Base-by-base conservation (phyloP, 2,329 filamentous ascomycete genomes). In the Fonsecaea erecta region DNA sequence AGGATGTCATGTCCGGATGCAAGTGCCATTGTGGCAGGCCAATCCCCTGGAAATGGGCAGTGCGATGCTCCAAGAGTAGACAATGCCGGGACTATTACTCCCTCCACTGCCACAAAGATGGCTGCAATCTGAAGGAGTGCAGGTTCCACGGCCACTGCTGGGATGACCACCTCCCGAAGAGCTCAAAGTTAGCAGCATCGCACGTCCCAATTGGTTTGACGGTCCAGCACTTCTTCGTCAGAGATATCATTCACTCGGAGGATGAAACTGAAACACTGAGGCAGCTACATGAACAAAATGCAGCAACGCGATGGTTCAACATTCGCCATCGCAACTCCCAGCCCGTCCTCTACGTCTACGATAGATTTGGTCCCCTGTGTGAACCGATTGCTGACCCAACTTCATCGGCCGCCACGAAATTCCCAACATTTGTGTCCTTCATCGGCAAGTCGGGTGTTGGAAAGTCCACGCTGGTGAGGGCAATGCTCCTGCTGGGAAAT, bases 401-500 rank as follows among this genome's bases (percentile, higher is more conserved):
- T n/a, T 51, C 43, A 1, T 46, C 32, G 5, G 18, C 30, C n/a
- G 26, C 46, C 3, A 35, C 30, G 3, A 40, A 12, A 5, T 53
- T 60, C 30, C 57, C 57, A 9, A 60, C 46, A 5, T 46, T 60
- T 26, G 57, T 60, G 12, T 60, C 57, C 14, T 60, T 60, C 30
- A 60, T 60, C 30, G 57, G 57, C 12, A 60, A 60, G 37, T 60
- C 57, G 14, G 57, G 57, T 8, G 57, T 60, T 2, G 57, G 57
- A 12, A 60, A 60, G 48, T 46, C 35, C 46, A 60, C 57, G 11
- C 18, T 60, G 30, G 46, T 52, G 7, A 37, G 57, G 28, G 57
- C 57, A 18, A 60, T 60, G 57, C 32, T 60, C 11, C 18, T 60
- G 35, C 28, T 60, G 32, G 57, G 57, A 26, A 53, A 37, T 30